Evolutionary conservation across 306 rosid genomes (phyloP).

Genomic region (Alnus glutinosa): DNA sequence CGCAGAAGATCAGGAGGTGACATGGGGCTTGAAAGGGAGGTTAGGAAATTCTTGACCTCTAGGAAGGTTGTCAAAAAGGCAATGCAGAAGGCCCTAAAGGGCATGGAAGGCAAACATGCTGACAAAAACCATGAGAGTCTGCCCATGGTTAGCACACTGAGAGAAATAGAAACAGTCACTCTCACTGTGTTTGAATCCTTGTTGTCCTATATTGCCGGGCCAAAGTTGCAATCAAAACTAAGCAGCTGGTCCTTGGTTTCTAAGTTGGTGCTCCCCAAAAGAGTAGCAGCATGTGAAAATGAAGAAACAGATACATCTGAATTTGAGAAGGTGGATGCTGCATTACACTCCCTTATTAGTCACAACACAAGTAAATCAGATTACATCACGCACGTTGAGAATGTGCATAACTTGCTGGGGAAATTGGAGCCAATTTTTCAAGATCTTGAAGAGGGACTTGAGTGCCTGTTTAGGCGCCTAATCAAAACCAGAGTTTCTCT

Average conservation of each 20-base stretch:
- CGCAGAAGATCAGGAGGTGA: too few species aligned
- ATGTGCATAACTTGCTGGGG: conserved; percentile 16
- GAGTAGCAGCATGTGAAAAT: conserved; percentile 21
- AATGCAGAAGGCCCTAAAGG: conserved; percentile 26
- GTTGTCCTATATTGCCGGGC: conserved; percentile 3
- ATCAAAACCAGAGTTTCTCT: too few species aligned
- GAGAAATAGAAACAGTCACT: conserved; percentile 31
- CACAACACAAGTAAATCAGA: conserved; percentile 8
- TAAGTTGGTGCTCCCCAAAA: conserved; percentile 28
- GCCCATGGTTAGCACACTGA: conserved; percentile 24
- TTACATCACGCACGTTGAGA: neutral
- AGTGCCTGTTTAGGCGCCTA: too few species aligned
- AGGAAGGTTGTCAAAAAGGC: conserved; percentile 41
- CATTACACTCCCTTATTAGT: conserved; percentile 15
- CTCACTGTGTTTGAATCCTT: conserved; percentile 20
- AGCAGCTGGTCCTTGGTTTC: conserved; percentile 20
- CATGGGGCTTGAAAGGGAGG: neutral
- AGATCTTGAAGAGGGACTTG: too few species aligned
- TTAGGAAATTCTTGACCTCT: conserved; percentile 1
- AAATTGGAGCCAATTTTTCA: too few species aligned
- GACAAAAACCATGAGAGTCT: conserved; percentile 7
- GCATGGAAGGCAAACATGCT: conserved; percentile 10
- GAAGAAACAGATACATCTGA: conserved; percentile 15
- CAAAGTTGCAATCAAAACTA: conserved; percentile 8
- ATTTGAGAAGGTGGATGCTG: conserved; percentile 22